Percentiles rank a stretch among this genome's conserved stretches.
Conservation (phyloP, 352 stramenopile genomes). For the Phytophthora pseudosyringae region DNA sequence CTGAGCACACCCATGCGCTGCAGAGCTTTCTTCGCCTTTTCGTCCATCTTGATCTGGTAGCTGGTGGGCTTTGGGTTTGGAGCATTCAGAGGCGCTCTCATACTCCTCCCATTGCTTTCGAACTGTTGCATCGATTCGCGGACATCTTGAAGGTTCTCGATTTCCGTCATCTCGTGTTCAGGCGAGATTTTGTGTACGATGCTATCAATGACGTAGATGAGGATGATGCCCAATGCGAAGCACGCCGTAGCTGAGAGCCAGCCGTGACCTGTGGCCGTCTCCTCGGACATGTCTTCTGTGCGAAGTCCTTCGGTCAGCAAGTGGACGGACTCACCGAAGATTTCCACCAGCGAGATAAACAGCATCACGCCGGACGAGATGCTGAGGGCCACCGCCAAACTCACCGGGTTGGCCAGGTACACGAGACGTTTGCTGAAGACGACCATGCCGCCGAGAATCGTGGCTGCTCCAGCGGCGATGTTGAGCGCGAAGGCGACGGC, state of each 20-base stretch:
- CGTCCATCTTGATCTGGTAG: no score
- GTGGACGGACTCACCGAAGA: slow-evolving; percentile 47
- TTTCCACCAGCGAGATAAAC: slow-evolving; percentile 50
- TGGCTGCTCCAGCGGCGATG: no score
- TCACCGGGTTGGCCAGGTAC: slow-evolving; percentile 37
- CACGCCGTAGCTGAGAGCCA: slow-evolving; percentile 82
- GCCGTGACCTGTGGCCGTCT: slow-evolving; percentile 44
- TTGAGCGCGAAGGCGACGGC: slow-evolving; percentile 1
- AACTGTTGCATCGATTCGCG: slow-evolving; percentile 39
- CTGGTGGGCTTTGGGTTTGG: neutral
- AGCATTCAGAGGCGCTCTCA: neutral
- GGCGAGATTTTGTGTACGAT: slow-evolving; percentile 45
- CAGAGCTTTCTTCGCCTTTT: no score
- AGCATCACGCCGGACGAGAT: slow-evolving; percentile 1
- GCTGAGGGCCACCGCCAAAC: slow-evolving; percentile 82
- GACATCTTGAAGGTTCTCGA: slow-evolving; percentile 33
- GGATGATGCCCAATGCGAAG: slow-evolving; percentile 83
- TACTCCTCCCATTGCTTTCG: slow-evolving; percentile 42
- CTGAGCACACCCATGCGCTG: no score
- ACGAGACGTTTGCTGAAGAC: slow-evolving; percentile 54
- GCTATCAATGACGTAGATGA: slow-evolving; percentile 52
- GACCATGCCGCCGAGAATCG: slow-evolving; percentile 50
- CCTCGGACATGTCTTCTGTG: slow-evolving; percentile 31
- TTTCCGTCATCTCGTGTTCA: no score
- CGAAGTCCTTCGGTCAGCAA: slow-evolving; percentile 38